A percentile compares a stretch with the other conserved stretches of the same genome.
These are phyloP conservation scores for Vigna radiata DNA, from an alignment of 306 rosid species.

Conservation along the genomic window DNA sequence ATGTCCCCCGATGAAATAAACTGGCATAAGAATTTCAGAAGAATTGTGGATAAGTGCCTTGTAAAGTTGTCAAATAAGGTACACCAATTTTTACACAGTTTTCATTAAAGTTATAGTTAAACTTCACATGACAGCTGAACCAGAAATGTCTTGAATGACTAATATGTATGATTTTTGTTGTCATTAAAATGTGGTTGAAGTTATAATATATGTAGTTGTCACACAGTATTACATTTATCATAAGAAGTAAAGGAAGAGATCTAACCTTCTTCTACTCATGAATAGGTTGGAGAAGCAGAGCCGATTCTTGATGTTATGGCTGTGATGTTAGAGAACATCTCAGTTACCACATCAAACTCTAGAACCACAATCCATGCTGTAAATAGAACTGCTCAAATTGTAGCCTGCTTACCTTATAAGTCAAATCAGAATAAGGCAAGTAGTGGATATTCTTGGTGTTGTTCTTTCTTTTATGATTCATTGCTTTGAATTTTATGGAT, in stretches of 20 bases:
- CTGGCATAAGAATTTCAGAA: constrained; percentile 74
- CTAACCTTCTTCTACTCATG: constrained; percentile 45
- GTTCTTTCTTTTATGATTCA: constrained; percentile 35
- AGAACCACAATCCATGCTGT: constrained; percentile 79
- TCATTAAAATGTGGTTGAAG: constrained; percentile 13
- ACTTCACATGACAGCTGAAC: constrained; percentile 33
- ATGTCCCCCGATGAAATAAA: constrained; percentile 54
- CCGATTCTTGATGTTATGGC: constrained; percentile 91
- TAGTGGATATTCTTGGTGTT: constrained; percentile 39
- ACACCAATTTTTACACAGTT: constrained; percentile 26
- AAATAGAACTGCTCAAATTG: constrained; percentile 81
- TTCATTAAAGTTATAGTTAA: constrained; percentile 22
- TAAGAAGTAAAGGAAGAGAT: neutral
- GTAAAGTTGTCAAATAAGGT: constrained; percentile 84
- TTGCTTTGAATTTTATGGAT: constrained; percentile 39
- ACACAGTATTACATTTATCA: constrained; percentile 28
- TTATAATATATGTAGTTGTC: constrained; percentile 1
- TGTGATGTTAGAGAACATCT: constrained; percentile 81
- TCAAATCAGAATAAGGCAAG: constrained; percentile 86
- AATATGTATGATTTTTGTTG: constrained; percentile 27
- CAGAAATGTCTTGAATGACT: constrained; percentile 19
- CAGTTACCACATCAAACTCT: constrained; percentile 65
- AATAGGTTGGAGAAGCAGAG: constrained; percentile 92
- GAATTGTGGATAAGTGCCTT: constrained; percentile 89
- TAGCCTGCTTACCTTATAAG: constrained; percentile 77